Evolutionary conservation across 1,139 yeast genomes (phyloP).

Genomic region (Eremothecium gossypii): DNA sequence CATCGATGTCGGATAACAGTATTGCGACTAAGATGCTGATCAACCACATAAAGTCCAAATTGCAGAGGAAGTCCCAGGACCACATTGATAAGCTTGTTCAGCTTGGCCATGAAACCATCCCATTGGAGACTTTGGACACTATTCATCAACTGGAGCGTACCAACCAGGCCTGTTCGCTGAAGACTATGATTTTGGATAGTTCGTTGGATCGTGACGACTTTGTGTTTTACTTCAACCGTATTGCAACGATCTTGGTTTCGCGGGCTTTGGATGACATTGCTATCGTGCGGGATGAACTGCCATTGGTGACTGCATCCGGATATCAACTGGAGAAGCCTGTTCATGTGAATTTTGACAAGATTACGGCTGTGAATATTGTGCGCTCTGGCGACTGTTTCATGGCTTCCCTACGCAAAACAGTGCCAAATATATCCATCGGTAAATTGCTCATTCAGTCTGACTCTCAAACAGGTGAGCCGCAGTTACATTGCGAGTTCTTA

Average conservation of each 20-base stretch:
- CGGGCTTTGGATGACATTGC: slow-evolving; percentile 47
- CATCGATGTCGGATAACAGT: slow-evolving; percentile 75
- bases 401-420: slow-evolving; percentile 60
- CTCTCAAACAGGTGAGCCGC: slow-evolving; percentile 86
- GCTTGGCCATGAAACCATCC: slow-evolving; percentile 19
- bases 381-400: slow-evolving; percentile 92
- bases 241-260: slow-evolving; percentile 61
- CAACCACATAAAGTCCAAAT: slow-evolving; percentile 67
- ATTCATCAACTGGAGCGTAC: slow-evolving; percentile 40
- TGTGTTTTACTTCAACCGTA: slow-evolving; percentile 74
- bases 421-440: slow-evolving; percentile 74
- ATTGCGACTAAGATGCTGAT: slow-evolving; percentile 75
- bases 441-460: slow-evolving; percentile 83
- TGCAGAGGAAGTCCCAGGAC: slow-evolving; percentile 50
- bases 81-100: slow-evolving; percentile 44
- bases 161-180: slow-evolving; percentile 64
- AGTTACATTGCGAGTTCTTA: slow-evolving; percentile 65
- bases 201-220: slow-evolving; percentile 62
- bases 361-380: slow-evolving; percentile 69
- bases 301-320: slow-evolving; percentile 41
- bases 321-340: slow-evolving; percentile 34
- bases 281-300: slow-evolving; percentile 17
- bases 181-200: slow-evolving; percentile 55
- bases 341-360: slow-evolving; percentile 34
- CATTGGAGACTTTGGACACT: slow-evolving; percentile 14